phyloP scores from a whole-genome alignment of 2,329 filamentous ascomycete genomes.

The Shiraia sp. region DNA sequence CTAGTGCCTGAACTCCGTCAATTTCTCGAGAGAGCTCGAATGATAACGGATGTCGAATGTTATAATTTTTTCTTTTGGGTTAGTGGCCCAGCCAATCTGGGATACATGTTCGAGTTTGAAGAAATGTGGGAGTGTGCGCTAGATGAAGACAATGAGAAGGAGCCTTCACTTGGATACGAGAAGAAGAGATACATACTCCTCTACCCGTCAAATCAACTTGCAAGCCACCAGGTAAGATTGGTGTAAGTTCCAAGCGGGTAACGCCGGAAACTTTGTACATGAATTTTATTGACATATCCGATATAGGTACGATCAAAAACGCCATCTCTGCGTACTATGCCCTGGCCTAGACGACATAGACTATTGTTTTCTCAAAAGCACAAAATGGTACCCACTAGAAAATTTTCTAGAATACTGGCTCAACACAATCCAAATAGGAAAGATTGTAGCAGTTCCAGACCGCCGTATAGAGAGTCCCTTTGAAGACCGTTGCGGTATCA shows the following conservation, averaged over 20 bases:
- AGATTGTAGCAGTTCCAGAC: constrained; percentile 12
- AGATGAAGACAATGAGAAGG: neutral
- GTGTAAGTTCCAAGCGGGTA: constrained; percentile 3
- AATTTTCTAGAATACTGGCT: constrained; percentile 16
- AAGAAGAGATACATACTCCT: constrained; percentile 1
- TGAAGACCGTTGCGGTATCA: neutral
- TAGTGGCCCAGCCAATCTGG: neutral
- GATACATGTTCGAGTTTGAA: neutral
- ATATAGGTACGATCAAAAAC: constrained; percentile 4
- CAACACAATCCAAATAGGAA: constrained; percentile 14
- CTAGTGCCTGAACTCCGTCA: constrained; percentile 2
- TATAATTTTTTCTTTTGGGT: constrained; percentile 7
- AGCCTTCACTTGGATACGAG: neutral
- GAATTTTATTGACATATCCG: neutral
- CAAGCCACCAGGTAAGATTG: constrained; percentile 1
- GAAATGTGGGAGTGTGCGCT: constrained; percentile 1
- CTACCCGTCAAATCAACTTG: constrained; percentile 4
- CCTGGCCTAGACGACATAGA: constrained; percentile 5
- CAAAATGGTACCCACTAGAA: constrained; percentile 16
- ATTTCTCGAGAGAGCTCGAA: constrained; percentile 4
- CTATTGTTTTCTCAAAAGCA: constrained; percentile 1
- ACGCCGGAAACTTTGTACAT: neutral
- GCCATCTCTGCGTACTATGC: constrained; percentile 2
- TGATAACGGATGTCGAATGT: neutral
- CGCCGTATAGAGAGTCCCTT: constrained; percentile 3